Evolutionary conservation across 106 monocot genomes (phyloP), one percentile per base, ranked within the genome.

Genomic region (Cymbidium sinense): DNA sequence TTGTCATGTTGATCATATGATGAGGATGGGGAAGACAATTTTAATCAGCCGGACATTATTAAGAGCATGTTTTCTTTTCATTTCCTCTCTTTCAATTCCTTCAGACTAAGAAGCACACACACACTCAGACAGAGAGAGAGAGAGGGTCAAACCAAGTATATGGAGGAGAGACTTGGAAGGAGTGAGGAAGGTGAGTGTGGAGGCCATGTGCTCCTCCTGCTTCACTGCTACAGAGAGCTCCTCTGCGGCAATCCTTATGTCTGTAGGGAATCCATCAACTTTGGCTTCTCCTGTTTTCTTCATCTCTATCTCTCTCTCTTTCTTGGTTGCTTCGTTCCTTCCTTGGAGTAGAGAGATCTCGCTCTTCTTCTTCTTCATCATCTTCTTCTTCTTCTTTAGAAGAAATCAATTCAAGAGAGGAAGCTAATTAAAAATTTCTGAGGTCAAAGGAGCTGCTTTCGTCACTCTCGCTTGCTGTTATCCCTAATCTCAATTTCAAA

Each of bases 151-250:
- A 69, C 69, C 69, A 18, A 69, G 69, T 2, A 69, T 69, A 17
- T 34, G 69, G 13, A 69, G 69, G 69, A 69, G 29, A 23, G 33
- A 69, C 17, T 69, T 29, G 69, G 69, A 69, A 27, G 28, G 69
- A 13, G 69, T 7, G 31, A 69, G 69, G 31, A 69, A 69, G 69
- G 15, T 3, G 30, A 31, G 17, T 23, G 69, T 69, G 28, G 69
- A 69, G 0, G 69, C 12, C 2, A 33, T 11, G 30, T 29, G 29
- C 2, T 47, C 47, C 15, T 69, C 69, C 33, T 29, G 69, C 34
- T 31, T 69, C 69, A 69, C 69, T 15, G 69, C 69, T 29, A 69
- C 69, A 34, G 69, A 69, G 69, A 69, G 69, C 69, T 69, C 69
- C 69, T 69, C 69, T 34, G 30, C 29, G 69, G 31, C 69, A 69